These are phyloP conservation scores for Terfezia claveryi DNA, from an alignment of 495 filamentous ascomycete genomes.

Conservation along the genomic window DNA sequence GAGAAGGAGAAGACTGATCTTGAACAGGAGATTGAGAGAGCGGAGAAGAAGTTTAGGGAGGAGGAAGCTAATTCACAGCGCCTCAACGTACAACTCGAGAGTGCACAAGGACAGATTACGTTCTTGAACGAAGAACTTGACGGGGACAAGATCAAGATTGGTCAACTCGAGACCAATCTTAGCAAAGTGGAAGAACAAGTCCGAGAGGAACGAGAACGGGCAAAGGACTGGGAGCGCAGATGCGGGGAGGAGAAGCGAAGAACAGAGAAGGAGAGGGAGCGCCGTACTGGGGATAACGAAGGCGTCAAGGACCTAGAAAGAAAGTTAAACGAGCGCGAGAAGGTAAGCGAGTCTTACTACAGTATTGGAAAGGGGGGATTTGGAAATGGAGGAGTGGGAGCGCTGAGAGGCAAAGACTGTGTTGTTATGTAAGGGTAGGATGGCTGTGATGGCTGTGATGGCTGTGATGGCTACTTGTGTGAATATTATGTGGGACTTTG, in stretches of 20 bases:
- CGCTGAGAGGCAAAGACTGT: not conserved
- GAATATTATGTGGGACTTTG: slow-evolving; percentile 4
- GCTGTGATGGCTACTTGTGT: slow-evolving; percentile 17
- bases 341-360: not conserved
- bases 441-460: not conserved
- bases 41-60: slow-evolving; percentile 55
- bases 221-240: slow-evolving; percentile 57
- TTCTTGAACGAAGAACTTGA: slow-evolving; percentile 96
- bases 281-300: not conserved
- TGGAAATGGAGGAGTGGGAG: not conserved
- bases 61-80: slow-evolving; percentile 66
- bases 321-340: not conserved
- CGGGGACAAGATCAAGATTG: slow-evolving; percentile 91
- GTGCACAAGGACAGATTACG: slow-evolving; percentile 72
- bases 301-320: not conserved
- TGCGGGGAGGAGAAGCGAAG: slow-evolving; percentile 13
- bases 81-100: slow-evolving; percentile 75
- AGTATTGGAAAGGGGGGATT: not conserved
- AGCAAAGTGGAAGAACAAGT: slow-evolving; percentile 49
- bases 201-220: slow-evolving; percentile 69
- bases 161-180: slow-evolving; percentile 63
- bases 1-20: slow-evolving; percentile 40
- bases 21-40: slow-evolving; percentile 52
- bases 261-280: not conserved
- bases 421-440: not conserved